phyloP scores from a whole-genome alignment of 2,329 filamentous ascomycete species.

The Epichloe brachyelytri region DNA sequence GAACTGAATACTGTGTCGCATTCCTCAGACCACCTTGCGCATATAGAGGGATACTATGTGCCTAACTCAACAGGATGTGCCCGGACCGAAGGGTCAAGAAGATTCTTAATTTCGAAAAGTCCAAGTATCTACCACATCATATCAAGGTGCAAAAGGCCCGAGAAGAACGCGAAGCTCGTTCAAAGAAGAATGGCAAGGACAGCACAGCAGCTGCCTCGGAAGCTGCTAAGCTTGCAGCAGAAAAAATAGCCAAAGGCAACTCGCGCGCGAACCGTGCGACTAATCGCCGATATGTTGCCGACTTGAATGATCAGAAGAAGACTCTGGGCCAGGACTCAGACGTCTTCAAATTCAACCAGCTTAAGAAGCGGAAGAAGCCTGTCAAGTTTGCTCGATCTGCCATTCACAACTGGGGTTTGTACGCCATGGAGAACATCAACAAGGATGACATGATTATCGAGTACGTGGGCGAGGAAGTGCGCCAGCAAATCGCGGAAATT shows the following conservation, averaged over 20 bases:
- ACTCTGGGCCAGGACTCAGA: conserved; percentile 73
- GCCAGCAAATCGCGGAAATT: conserved; percentile 94
- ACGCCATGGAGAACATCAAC: conserved; percentile 92
- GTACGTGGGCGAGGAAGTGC: conserved; percentile 94
- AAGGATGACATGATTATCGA: conserved; percentile 99
- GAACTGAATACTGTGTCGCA: conserved; percentile 35
- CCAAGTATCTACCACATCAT: conserved; percentile 92
- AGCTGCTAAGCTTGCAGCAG: conserved; percentile 58
- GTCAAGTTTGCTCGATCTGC: conserved; percentile 96
- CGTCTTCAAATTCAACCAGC: conserved; percentile 92
- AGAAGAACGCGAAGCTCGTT: conserved; percentile 75
- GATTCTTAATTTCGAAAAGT: conserved; percentile 94
- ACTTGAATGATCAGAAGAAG: conserved; percentile 91
- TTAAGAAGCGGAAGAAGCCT: conserved; percentile 98
- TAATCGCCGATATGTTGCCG: conserved; percentile 85
- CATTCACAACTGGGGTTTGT: conserved; percentile 97
- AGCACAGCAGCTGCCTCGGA: conserved; percentile 53
- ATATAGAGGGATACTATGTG: conserved; percentile 61
- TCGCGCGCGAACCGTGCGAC: conserved; percentile 91
- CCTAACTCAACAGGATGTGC: conserved; percentile 76
- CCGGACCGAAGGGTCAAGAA: conserved; percentile 85
- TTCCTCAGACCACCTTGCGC: conserved; percentile 20
- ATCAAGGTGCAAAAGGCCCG: conserved; percentile 89
- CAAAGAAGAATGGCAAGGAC: conserved; percentile 54
- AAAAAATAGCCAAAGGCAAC: conserved; percentile 77